A percentile compares a stretch with the other conserved stretches of the same genome.
phyloP scores from a whole-genome alignment of 2,329 filamentous ascomycete genomes.

The Truncatella angustata region DNA sequence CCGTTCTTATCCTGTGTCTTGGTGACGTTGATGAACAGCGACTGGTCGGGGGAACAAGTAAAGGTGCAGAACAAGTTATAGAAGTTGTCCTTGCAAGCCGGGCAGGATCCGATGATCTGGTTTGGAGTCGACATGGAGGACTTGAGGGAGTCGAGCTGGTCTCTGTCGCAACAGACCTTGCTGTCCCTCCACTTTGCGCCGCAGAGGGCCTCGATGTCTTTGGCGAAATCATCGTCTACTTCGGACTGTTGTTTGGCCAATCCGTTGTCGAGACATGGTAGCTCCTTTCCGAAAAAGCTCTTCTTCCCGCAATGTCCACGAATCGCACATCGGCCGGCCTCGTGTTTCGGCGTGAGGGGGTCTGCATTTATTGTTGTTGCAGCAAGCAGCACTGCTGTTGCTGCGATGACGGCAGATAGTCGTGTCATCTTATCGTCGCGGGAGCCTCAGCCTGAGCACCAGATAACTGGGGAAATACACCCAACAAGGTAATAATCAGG shows the following conservation, averaged over 20 bases:
- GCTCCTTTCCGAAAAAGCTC: conserved; percentile 81
- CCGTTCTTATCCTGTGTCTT: conserved; percentile 60
- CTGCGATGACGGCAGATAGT: conserved; percentile 31
- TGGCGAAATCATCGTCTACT: conserved; percentile 61
- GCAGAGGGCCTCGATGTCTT: conserved; percentile 81
- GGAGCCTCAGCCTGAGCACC: not conserved
- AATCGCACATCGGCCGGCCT: conserved; percentile 85
- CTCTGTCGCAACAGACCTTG: conserved; percentile 78
- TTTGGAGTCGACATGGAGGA: conserved; percentile 85
- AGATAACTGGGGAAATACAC: no score
- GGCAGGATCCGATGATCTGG: conserved; percentile 87
- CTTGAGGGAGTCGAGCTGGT: conserved; percentile 79
- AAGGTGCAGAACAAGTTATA: conserved; percentile 98
- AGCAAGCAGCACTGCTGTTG: conserved; percentile 32
- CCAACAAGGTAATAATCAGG: no score
- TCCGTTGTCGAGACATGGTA: conserved; percentile 92
- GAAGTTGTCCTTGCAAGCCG: conserved; percentile 97
- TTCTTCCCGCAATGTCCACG: conserved; percentile 89
- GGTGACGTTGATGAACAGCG: conserved; percentile 91
- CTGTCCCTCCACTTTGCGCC: conserved; percentile 82
- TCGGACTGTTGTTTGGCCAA: conserved; percentile 65
- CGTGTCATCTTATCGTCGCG: conserved; percentile 32
- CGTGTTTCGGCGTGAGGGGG: conserved; percentile 63
- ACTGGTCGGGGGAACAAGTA: conserved; percentile 96
- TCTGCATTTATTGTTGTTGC: conserved; percentile 25